Percentiles rank a stretch among this genome's conserved stretches.
These are phyloP conservation scores for Paxillus rubicundulus DNA, from an alignment of 768 basidiomycete species.

Conservation along the genomic window DNA sequence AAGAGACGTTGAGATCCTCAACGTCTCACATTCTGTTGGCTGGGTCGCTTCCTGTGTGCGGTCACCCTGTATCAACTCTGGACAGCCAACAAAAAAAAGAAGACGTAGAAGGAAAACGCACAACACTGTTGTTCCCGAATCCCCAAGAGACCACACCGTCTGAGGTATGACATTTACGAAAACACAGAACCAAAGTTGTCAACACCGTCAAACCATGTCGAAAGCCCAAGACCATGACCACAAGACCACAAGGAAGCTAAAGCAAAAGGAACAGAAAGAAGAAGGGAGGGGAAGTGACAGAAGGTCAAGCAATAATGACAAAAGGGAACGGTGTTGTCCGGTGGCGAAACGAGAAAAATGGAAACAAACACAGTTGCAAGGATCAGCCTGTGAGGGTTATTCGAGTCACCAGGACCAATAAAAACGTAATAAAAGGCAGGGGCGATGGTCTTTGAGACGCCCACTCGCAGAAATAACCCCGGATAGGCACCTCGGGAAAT, in stretches of 20 bases:
- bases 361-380: constrained; percentile 1
- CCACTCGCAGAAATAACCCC: background rate
- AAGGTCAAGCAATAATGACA: background rate
- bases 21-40: constrained; percentile 15
- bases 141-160: constrained; percentile 1
- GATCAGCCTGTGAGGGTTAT: constrained; percentile 16
- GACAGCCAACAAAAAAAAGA: background rate
- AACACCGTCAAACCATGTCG: constrained; percentile 2
- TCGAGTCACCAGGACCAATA: constrained; percentile 3
- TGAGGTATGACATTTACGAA: constrained; percentile 3
- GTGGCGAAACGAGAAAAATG: background rate
- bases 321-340: background rate
- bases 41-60: background rate
- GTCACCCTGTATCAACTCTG: background rate
- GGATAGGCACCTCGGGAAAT: background rate
- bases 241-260: constrained; percentile 3
- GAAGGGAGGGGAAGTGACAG: background rate
- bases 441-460: constrained; percentile 1
- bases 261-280: background rate
- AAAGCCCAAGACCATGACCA: constrained; percentile 12
- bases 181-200: constrained; percentile 1
- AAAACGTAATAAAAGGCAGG: background rate
- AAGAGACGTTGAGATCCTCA: constrained; percentile 7
- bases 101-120: background rate
- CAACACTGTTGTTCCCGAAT: background rate